Evolutionary conservation across 2,329 filamentous ascomycete species (phyloP).

Genomic region (Coniochaeta ligniaria): DNA sequence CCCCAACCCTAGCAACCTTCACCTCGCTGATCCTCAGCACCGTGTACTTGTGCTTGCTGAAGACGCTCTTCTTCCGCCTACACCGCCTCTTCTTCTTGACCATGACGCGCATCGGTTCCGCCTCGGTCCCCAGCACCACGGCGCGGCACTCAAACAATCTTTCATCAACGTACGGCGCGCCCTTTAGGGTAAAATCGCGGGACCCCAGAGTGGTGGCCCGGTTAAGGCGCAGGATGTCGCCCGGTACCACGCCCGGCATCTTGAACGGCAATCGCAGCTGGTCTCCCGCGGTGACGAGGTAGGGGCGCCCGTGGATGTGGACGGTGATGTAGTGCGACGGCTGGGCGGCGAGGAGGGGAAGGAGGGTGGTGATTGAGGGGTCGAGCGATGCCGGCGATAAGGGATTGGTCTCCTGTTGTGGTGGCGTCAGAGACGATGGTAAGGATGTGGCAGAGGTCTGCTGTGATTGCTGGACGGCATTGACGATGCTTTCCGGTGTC

Average conservation of each 20-base stretch:
- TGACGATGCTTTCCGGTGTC: conserved; percentile 5
- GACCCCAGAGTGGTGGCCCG: conserved; percentile 76
- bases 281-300: conserved; percentile 73
- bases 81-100: conserved; percentile 77
- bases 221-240: conserved; percentile 83
- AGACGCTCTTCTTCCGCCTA: conserved; percentile 65
- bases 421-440: conserved; percentile 2
- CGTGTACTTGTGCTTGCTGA: conserved; percentile 88
- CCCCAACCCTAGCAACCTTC: conserved; percentile 42
- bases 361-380: conserved; percentile 50
- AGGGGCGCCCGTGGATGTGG: conserved; percentile 73
- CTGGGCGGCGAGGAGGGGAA: conserved; percentile 67
- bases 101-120: conserved; percentile 69
- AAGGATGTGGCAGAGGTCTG: conserved; percentile 8
- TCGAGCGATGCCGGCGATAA: conserved; percentile 34
- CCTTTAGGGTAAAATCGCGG: conserved; percentile 84
- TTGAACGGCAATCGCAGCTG: conserved; percentile 69
- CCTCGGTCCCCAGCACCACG: conserved; percentile 76
- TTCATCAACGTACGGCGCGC: conserved; percentile 75
- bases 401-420: neutral
- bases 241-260: conserved; percentile 69
- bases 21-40: conserved; percentile 79
- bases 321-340: conserved; percentile 70
- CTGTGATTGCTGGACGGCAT: conserved; percentile 8
- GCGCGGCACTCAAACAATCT: conserved; percentile 78